phyloP scores from a whole-genome alignment of 495 filamentous ascomycete genomes.

The Pseudoneurospora amorphoporcata region DNA sequence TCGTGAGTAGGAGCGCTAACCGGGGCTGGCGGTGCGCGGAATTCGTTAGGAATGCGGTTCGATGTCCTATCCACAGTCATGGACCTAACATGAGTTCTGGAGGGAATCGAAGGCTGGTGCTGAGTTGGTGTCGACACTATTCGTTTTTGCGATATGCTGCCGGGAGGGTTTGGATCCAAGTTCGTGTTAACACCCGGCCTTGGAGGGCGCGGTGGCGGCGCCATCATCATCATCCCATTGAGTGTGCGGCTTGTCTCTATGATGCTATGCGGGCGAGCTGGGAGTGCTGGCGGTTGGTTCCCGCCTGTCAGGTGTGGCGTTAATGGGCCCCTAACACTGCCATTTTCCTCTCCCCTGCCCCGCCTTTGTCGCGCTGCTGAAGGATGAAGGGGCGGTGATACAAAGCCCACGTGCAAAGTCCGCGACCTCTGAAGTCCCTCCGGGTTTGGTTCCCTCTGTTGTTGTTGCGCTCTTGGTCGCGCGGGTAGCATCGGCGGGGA shows the following conservation, averaged over 20 bases:
- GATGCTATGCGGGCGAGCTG: constrained; percentile 39
- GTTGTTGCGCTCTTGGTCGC: constrained; percentile 24
- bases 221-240: constrained; percentile 18
- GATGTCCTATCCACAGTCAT: constrained; percentile 37
- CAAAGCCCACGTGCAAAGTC: constrained; percentile 26
- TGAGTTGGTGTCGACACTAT: constrained; percentile 41
- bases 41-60: constrained; percentile 25
- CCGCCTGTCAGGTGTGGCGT: constrained; percentile 31
- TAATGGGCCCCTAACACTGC: constrained; percentile 16
- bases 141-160: constrained; percentile 33
- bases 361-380: constrained; percentile 29
- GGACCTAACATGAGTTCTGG: constrained; percentile 37
- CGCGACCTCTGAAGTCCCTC: constrained; percentile 15
- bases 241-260: constrained; percentile 16
- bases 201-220: constrained; percentile 38
- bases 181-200: constrained; percentile 30
- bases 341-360: constrained; percentile 31
- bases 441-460: constrained; percentile 5
- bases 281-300: constrained; percentile 47
- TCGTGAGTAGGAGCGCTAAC: constrained; percentile 12
- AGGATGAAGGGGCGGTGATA: constrained; percentile 41
- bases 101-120: constrained; percentile 24
- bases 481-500: constrained; percentile 31
- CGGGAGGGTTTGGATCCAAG: constrained; percentile 18
- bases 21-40: constrained; percentile 19